A percentile compares a stretch with the other conserved stretches of the same genome.
phyloP scores from a whole-genome alignment of 768 basidiomycete genomes.

The Lentinus tigrinus region DNA sequence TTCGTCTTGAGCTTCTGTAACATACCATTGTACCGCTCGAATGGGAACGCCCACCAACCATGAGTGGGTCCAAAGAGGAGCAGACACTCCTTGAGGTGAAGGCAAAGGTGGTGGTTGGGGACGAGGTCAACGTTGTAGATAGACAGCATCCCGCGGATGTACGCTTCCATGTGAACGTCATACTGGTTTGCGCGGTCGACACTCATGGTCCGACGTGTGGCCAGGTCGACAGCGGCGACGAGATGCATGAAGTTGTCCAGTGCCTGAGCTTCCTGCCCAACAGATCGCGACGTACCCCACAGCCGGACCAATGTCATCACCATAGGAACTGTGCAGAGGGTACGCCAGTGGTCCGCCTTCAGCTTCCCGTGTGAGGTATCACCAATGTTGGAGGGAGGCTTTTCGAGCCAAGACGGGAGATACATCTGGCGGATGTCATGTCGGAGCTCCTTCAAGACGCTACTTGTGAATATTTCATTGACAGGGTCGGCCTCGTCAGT shows the following conservation, averaged over 20 bases:
- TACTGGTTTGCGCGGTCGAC: background rate
- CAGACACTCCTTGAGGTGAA: constrained; percentile 31
- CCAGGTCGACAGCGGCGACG: constrained; percentile 18
- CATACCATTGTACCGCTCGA: too few relatives aligned
- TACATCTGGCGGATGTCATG: background rate
- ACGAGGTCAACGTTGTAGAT: constrained; percentile 22
- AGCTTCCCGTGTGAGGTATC: constrained; percentile 31
- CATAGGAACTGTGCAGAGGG: constrained; percentile 32
- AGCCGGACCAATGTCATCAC: constrained; percentile 35
- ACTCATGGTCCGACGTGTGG: constrained; percentile 14
- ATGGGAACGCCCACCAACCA: background rate
- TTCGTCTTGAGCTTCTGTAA: too few relatives aligned
- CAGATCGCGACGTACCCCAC: constrained; percentile 27
- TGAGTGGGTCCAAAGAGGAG: constrained; percentile 30
- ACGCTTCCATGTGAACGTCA: constrained; percentile 11
- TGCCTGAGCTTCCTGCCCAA: background rate
- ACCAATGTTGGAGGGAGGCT: constrained; percentile 32
- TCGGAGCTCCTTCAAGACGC: background rate
- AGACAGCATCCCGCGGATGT: constrained; percentile 18
- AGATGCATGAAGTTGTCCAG: constrained; percentile 33
- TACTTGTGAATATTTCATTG: too few relatives aligned
- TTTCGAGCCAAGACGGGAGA: constrained; percentile 32
- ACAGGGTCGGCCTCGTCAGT: too few relatives aligned
- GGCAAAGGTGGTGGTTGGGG: constrained; percentile 33
- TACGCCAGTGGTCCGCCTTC: constrained; percentile 36